Base-by-base conservation (phyloP, 2,329 filamentous ascomycete genomes). In the Epichloe aotearoae region DNA sequence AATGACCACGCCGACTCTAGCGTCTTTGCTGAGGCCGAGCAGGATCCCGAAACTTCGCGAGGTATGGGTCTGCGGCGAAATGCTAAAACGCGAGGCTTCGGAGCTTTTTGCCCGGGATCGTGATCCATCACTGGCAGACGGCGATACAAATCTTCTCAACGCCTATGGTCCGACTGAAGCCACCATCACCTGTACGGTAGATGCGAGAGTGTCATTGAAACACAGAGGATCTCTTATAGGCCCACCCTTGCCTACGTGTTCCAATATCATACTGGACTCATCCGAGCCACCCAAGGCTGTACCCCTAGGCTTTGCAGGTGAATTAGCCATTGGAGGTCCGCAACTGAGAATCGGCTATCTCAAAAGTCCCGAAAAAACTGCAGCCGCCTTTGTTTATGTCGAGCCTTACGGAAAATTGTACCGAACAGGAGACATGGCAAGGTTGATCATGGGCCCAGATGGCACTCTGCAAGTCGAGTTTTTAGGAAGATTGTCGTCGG, bases 251-350 rank as follows among this genome's bases (percentile, higher is more conserved):
- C 55, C 62, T 2, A 69, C 66, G 7, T 68, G 64, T 44, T 59
- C 61, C 10, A 60, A 62, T 47, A 54, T 67, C 30, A 58, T 67
- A 20, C 51, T 65, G 3, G 44, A 47, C 11, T 17, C 11, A 5
- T 23, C 38, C 10, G 36, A n/a, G 12, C 37, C 47, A 17, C 30
- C 80, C 20, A 62, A 72, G 0, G 60, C 80, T 3, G 67, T 88
- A 0, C 84, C 85, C 0, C 64, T 75, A n/a, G 86, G 87, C 8
- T 80, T 77, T 36, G 68, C 85, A 23, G 88, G 88, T 7, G 86
- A 93, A 64, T 71, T 91, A 5, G 89, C 84, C 59, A 88, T 91
- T 62, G 86, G 85, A 19, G 88, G 87, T 8, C 77, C 84, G 50
- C 87, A 93, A 65, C 78, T 93, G 7, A 56, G 56, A 47, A 76